Conservation (phyloP, 2,329 filamentous ascomycete genomes). For the Aspergillus brasiliensis region DNA sequence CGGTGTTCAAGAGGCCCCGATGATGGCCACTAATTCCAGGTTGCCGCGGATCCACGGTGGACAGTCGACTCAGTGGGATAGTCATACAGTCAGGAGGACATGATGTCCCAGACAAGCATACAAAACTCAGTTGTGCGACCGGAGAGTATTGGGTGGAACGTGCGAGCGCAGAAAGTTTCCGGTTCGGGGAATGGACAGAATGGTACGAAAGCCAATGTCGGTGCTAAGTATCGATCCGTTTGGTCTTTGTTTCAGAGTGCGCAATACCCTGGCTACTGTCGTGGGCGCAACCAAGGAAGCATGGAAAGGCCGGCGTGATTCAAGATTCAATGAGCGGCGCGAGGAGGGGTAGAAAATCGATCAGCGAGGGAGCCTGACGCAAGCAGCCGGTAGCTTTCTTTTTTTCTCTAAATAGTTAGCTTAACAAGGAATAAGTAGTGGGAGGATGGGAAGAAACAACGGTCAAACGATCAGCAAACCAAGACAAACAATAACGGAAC, state of each 20-base stretch:
- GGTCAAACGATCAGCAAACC: constrained; percentile 11
- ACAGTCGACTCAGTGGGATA: constrained; percentile 20
- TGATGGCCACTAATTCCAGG: constrained; percentile 20
- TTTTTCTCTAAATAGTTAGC: constrained; percentile 12
- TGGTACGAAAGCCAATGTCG: background rate
- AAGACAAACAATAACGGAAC: background rate
- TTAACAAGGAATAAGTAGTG: background rate
- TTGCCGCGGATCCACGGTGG: constrained; percentile 22
- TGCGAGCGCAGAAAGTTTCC: background rate
- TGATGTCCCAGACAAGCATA: constrained; percentile 17
- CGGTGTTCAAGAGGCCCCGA: constrained; percentile 26
- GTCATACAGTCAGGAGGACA: constrained; percentile 29
- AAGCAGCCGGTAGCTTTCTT: constrained; percentile 8
- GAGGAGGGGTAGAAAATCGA: constrained; percentile 12
- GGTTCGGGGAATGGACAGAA: constrained; percentile 4
- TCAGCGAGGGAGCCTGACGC: constrained; percentile 1
- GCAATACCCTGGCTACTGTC: background rate
- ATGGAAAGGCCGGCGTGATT: background rate
- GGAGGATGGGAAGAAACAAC: constrained; percentile 7
- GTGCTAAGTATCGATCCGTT: background rate
- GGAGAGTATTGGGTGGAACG: background rate
- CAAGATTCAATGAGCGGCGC: background rate
- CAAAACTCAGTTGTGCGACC: constrained; percentile 9
- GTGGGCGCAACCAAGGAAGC: background rate
- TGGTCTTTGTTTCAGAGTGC: background rate